These are phyloP conservation scores for Salvia sclarea DNA, from an alignment of 305 asterid genomes.

Conservation along the genomic window DNA sequence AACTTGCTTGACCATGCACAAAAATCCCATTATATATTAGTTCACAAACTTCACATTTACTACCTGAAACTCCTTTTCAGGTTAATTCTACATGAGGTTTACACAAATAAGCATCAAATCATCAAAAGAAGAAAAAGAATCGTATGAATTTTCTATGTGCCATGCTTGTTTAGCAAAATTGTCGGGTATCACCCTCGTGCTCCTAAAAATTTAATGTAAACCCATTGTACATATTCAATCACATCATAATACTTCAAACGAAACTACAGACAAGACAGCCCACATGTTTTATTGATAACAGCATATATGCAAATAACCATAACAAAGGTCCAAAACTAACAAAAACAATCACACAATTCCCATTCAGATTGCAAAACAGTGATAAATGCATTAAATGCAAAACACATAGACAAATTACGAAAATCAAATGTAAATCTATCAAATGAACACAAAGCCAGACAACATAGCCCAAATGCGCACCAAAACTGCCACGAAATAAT, in stretches of 20 bases:
- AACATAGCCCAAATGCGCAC: neutral
- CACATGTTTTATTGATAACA: neutral
- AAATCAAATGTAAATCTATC: neutral
- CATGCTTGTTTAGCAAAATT: neutral
- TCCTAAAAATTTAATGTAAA: neutral
- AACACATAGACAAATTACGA: neutral
- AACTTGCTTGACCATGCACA: neutral
- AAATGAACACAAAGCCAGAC: neutral
- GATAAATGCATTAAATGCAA: neutral
- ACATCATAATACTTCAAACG: neutral
- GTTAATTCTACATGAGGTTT: neutral
- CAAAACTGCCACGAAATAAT: neutral
- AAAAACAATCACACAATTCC: neutral
- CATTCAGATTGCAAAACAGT: constrained; percentile 11
- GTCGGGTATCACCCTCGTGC: neutral
- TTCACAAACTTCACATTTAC: neutral
- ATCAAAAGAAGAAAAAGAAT: neutral
- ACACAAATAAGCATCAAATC: neutral
- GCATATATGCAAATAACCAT: constrained; percentile 6
- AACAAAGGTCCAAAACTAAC: too few species aligned
- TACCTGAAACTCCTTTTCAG: neutral
- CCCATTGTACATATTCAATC: neutral
- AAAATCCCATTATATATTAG: constrained; percentile 1
- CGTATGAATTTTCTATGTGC: neutral
- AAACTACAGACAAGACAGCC: neutral